phyloP scores from a whole-genome alignment of 768 basidiomycete genomes.

The Bullera alba region DNA sequence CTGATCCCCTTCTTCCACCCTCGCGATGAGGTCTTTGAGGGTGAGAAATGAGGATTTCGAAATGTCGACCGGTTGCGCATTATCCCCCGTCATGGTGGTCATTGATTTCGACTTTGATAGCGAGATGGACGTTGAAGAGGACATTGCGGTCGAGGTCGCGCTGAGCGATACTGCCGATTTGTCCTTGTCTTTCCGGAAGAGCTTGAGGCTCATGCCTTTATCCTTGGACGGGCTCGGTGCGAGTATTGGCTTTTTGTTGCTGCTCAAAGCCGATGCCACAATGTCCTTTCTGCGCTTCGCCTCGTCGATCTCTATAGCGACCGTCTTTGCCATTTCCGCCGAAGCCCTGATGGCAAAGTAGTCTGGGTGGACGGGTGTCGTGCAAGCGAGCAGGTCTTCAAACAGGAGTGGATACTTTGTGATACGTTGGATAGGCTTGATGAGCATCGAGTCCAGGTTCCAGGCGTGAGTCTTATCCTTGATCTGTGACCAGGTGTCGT shows the following conservation, averaged over 20 bases:
- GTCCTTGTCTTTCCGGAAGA: conserved; percentile 40
- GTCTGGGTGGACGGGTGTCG: conserved; percentile 45
- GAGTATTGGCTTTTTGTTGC: conserved; percentile 3
- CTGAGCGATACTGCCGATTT: not conserved
- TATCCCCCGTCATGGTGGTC: not conserved
- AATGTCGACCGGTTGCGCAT: conserved; percentile 1
- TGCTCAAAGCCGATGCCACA: conserved; percentile 34
- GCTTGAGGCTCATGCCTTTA: conserved; percentile 25
- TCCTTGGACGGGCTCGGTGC: conserved; percentile 7
- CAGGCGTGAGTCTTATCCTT: conserved; percentile 46
- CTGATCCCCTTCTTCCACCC: conserved; percentile 28
- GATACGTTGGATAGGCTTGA: conserved; percentile 47
- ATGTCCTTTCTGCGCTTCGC: conserved; percentile 70
- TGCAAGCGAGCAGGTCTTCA: conserved; percentile 42
- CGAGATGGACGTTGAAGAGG: not conserved
- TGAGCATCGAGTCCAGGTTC: conserved; percentile 47
- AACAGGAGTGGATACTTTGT: conserved; percentile 46
- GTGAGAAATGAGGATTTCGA: conserved; percentile 2
- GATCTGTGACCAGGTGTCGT: conserved; percentile 43
- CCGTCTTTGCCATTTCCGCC: conserved; percentile 44
- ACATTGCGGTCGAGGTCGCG: conserved; percentile 1
- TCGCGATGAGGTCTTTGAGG: conserved; percentile 11
- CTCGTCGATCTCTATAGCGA: conserved; percentile 60
- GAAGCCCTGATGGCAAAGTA: conserved; percentile 47
- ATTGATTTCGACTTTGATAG: not conserved